Evolutionary conservation across 495 filamentous ascomycete species (phyloP).

Genomic region (Glonium stellatum): DNA sequence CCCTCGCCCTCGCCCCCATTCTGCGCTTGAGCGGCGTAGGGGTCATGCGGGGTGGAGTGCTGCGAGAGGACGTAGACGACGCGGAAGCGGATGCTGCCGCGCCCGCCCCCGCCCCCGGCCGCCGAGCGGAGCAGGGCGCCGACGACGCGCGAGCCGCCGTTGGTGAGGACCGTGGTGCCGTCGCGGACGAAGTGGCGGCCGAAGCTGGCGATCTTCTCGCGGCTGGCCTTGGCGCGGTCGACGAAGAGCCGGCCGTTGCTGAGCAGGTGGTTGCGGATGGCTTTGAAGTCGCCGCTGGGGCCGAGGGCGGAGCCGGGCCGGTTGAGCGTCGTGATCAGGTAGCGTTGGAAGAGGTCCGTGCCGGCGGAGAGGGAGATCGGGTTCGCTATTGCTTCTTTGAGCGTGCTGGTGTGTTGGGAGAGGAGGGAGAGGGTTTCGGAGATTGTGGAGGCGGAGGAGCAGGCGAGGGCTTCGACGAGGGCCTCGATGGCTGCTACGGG

Average conservation of each 20-base stretch:
- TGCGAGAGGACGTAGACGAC: slow-evolving; percentile 68
- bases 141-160: slow-evolving; percentile 79
- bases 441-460: slow-evolving; percentile 70
- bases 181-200: slow-evolving; percentile 72
- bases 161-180: slow-evolving; percentile 72
- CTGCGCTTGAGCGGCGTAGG: slow-evolving; percentile 35
- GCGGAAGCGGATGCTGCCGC: slow-evolving; percentile 58
- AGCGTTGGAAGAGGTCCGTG: slow-evolving; percentile 92
- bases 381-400: slow-evolving; percentile 72
- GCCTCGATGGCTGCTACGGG: slow-evolving; percentile 93
- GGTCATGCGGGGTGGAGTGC: slow-evolving; percentile 30
- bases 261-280: slow-evolving; percentile 72
- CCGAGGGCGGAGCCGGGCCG: slow-evolving; percentile 41
- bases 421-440: slow-evolving; percentile 88
- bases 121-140: slow-evolving; percentile 67
- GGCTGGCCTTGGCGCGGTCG: slow-evolving; percentile 72
- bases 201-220: slow-evolving; percentile 71
- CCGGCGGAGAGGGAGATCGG: slow-evolving; percentile 87
- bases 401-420: slow-evolving; percentile 59
- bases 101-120: slow-evolving; percentile 49
- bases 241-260: slow-evolving; percentile 81
- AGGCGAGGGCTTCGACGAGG: slow-evolving; percentile 73
- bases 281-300: slow-evolving; percentile 64
- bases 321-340: slow-evolving; percentile 67
- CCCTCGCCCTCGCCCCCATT: neutral